Percentiles rank a stretch among this genome's conserved stretches.
phyloP scores from a whole-genome alignment of 176 grass and related monocot genomes.

The Panicum miliaceum region DNA sequence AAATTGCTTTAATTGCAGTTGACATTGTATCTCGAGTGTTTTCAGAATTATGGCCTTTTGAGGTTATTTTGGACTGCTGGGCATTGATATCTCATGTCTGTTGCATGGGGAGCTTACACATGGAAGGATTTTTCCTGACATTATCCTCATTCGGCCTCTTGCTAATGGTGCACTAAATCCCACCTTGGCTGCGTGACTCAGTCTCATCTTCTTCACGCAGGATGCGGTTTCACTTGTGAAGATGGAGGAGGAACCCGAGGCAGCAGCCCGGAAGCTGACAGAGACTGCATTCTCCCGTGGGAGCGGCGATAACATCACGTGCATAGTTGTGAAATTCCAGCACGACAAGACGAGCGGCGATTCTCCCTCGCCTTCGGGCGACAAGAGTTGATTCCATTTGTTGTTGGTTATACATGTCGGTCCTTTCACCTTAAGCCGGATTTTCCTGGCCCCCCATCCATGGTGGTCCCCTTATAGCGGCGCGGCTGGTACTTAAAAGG shows the following conservation, averaged over 20 bases:
- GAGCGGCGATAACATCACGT: conserved; percentile 88
- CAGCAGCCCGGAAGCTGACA: conserved; percentile 79
- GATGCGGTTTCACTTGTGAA: conserved; percentile 74
- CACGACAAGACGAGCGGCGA: conserved; percentile 55
- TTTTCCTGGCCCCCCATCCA: conserved; percentile 45
- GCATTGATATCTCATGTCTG: neutral
- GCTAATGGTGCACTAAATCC: neutral
- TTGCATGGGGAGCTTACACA: neutral
- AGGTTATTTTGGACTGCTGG: neutral
- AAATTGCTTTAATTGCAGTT: neutral
- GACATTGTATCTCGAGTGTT: neutral
- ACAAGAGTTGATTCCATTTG: conserved; percentile 59
- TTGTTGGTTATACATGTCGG: conserved; percentile 47
- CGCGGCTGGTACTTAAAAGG: conserved; percentile 2
- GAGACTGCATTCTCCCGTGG: conserved; percentile 70
- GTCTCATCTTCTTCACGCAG: conserved; percentile 31
- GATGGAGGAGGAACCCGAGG: conserved; percentile 79
- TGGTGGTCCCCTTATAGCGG: conserved; percentile 37
- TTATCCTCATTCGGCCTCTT: neutral
- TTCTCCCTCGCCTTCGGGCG: conserved; percentile 24
- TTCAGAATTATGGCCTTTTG: neutral
- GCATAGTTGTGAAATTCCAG: conserved; percentile 90
- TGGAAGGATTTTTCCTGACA: neutral
- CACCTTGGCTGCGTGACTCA: neutral
- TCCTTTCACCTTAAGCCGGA: conserved; percentile 39